Evolutionary conservation across 768 basidiomycete species (phyloP).

Genomic region (Podaxis carcinomalis): DNA sequence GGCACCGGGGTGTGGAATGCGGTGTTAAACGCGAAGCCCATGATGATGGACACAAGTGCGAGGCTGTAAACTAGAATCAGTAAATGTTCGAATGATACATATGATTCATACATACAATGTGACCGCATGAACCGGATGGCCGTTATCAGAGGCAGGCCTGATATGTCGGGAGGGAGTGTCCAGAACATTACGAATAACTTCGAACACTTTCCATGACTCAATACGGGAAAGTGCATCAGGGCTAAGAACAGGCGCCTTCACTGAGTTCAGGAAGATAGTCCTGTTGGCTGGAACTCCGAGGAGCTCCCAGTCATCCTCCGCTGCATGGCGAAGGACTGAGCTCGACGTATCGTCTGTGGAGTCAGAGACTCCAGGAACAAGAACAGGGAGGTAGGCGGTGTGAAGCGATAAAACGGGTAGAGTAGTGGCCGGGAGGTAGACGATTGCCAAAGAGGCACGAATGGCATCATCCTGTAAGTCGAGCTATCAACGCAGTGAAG

Average conservation of each 20-base stretch:
- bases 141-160: slow-evolving; percentile 36
- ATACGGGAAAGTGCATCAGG: slow-evolving; percentile 38
- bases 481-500: slow-evolving; percentile 35
- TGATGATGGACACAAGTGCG: slow-evolving; percentile 64
- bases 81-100: slow-evolving; percentile 12
- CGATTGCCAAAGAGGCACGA: slow-evolving; percentile 60
- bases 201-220: slow-evolving; percentile 37
- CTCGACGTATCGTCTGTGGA: slow-evolving; percentile 17
- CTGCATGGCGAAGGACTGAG: slow-evolving; percentile 24
- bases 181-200: slow-evolving; percentile 42
- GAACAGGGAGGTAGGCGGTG: slow-evolving; percentile 56
- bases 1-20: slow-evolving; percentile 35
- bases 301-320: slow-evolving; percentile 39
- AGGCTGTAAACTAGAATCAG: slow-evolving; percentile 39
- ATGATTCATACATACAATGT: slow-evolving; percentile 51
- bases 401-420: slow-evolving; percentile 33
- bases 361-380: slow-evolving; percentile 27
- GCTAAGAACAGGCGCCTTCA: slow-evolving; percentile 39
- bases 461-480: slow-evolving; percentile 27
- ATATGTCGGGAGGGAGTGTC: slow-evolving; percentile 32
- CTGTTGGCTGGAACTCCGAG: slow-evolving; percentile 37
- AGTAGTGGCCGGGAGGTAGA: slow-evolving; percentile 55
- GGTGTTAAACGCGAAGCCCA: slow-evolving; percentile 55
- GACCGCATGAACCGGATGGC: slow-evolving; percentile 52
- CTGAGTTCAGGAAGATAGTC: slow-evolving; percentile 32